A percentile compares a stretch with the other conserved stretches of the same genome.
Conservation (phyloP, 108 stramenopile species). For the Aurantiochytrium sp. region DNA sequence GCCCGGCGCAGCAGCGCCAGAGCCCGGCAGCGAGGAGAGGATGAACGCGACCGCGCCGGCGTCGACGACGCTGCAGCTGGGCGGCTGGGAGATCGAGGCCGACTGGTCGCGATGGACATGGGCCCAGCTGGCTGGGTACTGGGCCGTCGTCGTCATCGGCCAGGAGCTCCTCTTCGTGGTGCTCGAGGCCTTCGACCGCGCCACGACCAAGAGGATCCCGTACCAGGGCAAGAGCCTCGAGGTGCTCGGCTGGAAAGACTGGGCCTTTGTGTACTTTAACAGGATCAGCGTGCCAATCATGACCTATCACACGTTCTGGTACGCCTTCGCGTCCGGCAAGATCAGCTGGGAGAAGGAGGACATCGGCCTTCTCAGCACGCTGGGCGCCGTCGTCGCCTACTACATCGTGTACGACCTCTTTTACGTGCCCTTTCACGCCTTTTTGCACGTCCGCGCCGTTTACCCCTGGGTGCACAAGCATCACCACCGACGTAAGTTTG, state of each 20-base stretch:
- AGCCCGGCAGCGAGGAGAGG: neutral
- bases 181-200: conserved; percentile 40
- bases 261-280: conserved; percentile 49
- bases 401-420: conserved; percentile 89
- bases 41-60: neutral
- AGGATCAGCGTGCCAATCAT: conserved; percentile 46
- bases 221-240: conserved; percentile 53
- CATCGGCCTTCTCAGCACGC: conserved; percentile 40
- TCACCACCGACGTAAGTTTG: conserved; percentile 69
- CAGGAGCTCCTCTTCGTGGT: conserved; percentile 37
- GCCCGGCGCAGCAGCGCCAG: no score
- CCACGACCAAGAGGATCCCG: conserved; percentile 34
- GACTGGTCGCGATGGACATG: neutral
- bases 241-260: conserved; percentile 34
- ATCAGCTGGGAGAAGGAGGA: conserved; percentile 44
- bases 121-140: neutral
- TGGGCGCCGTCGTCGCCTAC: conserved; percentile 67
- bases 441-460: conserved; percentile 75
- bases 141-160: conserved; percentile 40
- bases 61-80: neutral
- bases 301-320: conserved; percentile 52
- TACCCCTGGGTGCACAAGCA: conserved; percentile 92
- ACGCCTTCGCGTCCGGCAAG: conserved; percentile 37
- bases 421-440: conserved; percentile 85
- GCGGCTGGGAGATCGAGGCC: neutral